Base-by-base conservation (phyloP, 1,139 yeast species). In the Magnusiomyces fungicola region DNA sequence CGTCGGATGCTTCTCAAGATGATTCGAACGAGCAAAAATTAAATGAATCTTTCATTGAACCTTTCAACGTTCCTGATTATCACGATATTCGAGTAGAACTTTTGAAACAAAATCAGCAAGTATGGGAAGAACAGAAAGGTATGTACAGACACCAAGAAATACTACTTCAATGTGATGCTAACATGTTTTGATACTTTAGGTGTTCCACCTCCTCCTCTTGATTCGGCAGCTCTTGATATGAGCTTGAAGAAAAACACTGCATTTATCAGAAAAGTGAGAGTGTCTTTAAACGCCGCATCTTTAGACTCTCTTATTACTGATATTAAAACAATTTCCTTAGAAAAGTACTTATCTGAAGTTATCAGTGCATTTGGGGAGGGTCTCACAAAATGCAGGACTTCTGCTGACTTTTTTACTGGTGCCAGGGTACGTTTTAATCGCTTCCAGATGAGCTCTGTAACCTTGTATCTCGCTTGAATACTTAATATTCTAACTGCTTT, bases 211-310 rank as follows among this genome's bases (percentile, higher is more conserved):
- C n/a, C n/a, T n/a, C 58, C 56, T 34, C 52, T 55, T 12, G 56
- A 68, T 0, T 61, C 71, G 1, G 55, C 62, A 16, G 73, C 75
- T 44, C 69, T 83, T 16, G 97, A 90, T 61, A 72, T 95, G 0
- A 82, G 92, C 47, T 69, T 90, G 54, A 90, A 89, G 71, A 86
- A 83, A 63, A 88, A 90, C 62, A 82, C 89, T 3, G 84, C 89
- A 0, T 86, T 88, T 58, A 81, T 88, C 51, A 83, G 83, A 61
- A 83, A 83, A 59, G 66, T 88, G 47, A 75, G 81, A 54, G 71
- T 76, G 3, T 73, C 82, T 2, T 68, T 88, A 41, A 75, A 69
- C 36, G 75, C 71, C 36, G 83, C 79, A 2, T 65, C 69, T 25
- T 71, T 69, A 44, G 70, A 69, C 39, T 63, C 73, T 3, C 65